Conservation (phyloP, 345 rosid genomes). For the Mercurialis annua region DNA sequence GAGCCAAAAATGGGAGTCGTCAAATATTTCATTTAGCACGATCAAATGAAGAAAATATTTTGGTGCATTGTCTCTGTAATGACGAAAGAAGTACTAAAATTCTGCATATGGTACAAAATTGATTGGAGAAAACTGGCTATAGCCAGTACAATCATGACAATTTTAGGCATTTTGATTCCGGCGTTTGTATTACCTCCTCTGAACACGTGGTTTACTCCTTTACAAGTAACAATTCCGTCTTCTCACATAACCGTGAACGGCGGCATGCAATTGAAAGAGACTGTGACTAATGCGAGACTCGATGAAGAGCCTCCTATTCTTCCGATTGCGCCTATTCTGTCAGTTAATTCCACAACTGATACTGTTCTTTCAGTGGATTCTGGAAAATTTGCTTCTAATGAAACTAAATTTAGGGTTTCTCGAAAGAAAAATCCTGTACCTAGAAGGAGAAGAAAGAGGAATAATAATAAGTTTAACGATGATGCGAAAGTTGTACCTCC, state of each 20-base stretch:
- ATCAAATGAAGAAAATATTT: slow-evolving; percentile 1
- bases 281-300: slow-evolving; percentile 31
- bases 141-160: slow-evolving; percentile 43
- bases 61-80: slow-evolving; percentile 5
- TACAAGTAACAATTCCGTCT: slow-evolving; percentile 25
- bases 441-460: slow-evolving; percentile 31
- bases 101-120: slow-evolving; percentile 39
- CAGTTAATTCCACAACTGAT: slow-evolving; percentile 40
- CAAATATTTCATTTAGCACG: not conserved
- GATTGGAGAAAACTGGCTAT: slow-evolving; percentile 54
- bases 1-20: no score
- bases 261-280: slow-evolving; percentile 39
- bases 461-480: slow-evolving; percentile 27
- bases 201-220: slow-evolving; percentile 31
- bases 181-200: slow-evolving; percentile 30
- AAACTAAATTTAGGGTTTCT: slow-evolving; percentile 16
- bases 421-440: slow-evolving; percentile 7
- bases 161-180: slow-evolving; percentile 50
- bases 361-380: slow-evolving; percentile 37
- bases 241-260: slow-evolving; percentile 33
- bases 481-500: slow-evolving; percentile 30
- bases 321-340: slow-evolving; percentile 27
- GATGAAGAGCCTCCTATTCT: slow-evolving; percentile 31
- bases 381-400: slow-evolving; percentile 11
- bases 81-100: slow-evolving; percentile 35